A percentile compares a stretch with the other conserved stretches of the same genome.
phyloP scores from a whole-genome alignment of 2,329 filamentous ascomycete genomes.

The Aureobasidium sp. region DNA sequence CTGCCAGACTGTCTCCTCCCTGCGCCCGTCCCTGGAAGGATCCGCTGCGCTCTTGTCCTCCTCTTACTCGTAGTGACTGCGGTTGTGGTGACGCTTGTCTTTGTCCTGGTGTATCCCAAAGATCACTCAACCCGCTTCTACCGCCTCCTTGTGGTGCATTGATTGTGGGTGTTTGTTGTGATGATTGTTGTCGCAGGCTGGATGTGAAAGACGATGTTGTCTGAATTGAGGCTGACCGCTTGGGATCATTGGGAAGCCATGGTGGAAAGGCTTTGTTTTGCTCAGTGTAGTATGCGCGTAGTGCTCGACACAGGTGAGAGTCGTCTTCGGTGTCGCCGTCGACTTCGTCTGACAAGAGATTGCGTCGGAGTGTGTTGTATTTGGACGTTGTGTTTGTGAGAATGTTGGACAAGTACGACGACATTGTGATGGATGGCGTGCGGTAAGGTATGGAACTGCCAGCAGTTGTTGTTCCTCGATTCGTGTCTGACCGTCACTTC shows the following conservation, averaged over 20 bases:
- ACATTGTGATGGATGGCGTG: conserved; percentile 56
- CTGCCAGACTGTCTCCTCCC: conserved; percentile 23
- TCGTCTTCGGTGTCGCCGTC: conserved; percentile 77
- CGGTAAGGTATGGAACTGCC: background rate
- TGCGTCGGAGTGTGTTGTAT: conserved; percentile 65
- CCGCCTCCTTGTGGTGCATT: conserved; percentile 36
- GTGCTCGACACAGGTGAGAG: conserved; percentile 93
- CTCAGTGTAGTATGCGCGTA: conserved; percentile 93
- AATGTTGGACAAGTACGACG: conserved; percentile 84
- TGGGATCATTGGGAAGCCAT: conserved; percentile 95
- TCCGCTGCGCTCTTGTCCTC: conserved; percentile 36
- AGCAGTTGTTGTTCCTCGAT: conserved; percentile 6
- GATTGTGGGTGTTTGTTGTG: conserved; percentile 36
- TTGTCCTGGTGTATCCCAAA: conserved; percentile 60
- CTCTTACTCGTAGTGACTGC: conserved; percentile 29
- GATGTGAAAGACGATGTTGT: conserved; percentile 57
- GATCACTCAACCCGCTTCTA: conserved; percentile 61
- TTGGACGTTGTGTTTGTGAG: conserved; percentile 63
- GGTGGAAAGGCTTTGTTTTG: conserved; percentile 82
- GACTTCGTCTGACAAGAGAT: conserved; percentile 70
- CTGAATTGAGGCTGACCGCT: conserved; percentile 67
- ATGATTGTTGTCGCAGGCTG: conserved; percentile 48
- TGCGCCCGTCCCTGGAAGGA: conserved; percentile 4
- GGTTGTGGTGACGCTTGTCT: conserved; percentile 37
- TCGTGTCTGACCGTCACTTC: background rate